phyloP scores from a whole-genome alignment of 2,329 filamentous ascomycete species.

The Cercospora nicotianae region DNA sequence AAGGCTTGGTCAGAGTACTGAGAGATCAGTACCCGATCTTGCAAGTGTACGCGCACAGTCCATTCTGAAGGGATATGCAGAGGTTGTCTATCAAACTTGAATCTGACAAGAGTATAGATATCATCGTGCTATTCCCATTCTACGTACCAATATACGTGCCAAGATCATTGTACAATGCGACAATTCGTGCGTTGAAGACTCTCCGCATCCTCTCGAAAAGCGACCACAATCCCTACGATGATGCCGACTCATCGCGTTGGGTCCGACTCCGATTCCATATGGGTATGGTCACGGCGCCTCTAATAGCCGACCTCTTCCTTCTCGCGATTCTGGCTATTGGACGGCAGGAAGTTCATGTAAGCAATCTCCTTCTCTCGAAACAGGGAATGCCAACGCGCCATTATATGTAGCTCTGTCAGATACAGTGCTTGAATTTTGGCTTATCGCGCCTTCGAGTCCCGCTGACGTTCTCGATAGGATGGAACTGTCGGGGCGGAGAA shows the following conservation, averaged over 20 bases:
- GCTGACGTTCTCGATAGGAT: conserved; percentile 39
- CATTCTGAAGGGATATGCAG: neutral
- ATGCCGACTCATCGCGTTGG: neutral
- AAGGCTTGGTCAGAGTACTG: neutral
- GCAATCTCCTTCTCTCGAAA: neutral
- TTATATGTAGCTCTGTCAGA: too few species aligned
- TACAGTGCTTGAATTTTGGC: neutral
- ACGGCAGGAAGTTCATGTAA: conserved; percentile 58
- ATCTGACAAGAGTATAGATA: conserved; percentile 49
- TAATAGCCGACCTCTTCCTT: conserved; percentile 70
- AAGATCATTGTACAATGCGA: conserved; percentile 47
- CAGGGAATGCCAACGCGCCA: too few species aligned
- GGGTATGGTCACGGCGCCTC: conserved; percentile 69
- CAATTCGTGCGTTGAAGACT: conserved; percentile 47
- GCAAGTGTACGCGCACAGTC: neutral
- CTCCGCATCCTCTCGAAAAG: conserved; percentile 55
- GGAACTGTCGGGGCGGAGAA: conserved; percentile 66
- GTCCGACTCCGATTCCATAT: conserved; percentile 59
- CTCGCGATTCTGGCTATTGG: conserved; percentile 70
- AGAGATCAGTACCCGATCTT: neutral
- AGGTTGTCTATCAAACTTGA: too few species aligned
- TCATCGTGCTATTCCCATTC: conserved; percentile 69
- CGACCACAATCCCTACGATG: conserved; percentile 10
- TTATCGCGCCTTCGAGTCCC: neutral
- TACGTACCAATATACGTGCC: conserved; percentile 64